A percentile compares a stretch with the other conserved stretches of the same genome.
Evolutionary conservation across 1,284 basidiomycete genomes (phyloP).

Genomic region (Stygiomarasmius scandens): DNA sequence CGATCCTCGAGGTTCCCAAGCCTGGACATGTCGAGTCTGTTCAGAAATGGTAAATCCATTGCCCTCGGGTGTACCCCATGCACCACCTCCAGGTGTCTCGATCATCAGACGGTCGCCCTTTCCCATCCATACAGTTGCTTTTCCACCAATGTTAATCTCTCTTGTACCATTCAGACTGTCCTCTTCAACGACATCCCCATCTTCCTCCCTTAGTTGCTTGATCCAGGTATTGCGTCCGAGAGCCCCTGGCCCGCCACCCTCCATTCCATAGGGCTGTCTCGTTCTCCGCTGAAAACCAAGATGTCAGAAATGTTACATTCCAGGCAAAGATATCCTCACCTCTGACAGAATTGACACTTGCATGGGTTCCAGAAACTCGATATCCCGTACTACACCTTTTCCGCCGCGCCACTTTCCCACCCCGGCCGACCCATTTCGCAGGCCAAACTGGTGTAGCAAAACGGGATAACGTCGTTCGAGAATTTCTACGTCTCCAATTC

Average conservation of each 20-base stretch:
- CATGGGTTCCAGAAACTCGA: conserved; percentile 86
- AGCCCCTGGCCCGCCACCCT: conserved; percentile 79
- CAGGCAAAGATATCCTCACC: conserved; percentile 45
- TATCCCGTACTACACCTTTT: conserved; percentile 85
- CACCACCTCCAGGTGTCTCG: conserved; percentile 93
- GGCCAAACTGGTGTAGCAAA: conserved; percentile 80
- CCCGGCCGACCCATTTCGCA: conserved; percentile 80
- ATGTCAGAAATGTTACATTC: conserved; percentile 11
- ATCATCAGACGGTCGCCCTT: conserved; percentile 82
- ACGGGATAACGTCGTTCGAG: conserved; percentile 91
- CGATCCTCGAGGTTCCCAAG: conserved; percentile 77
- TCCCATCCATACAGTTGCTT: conserved; percentile 87
- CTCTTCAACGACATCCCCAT: conserved; percentile 61
- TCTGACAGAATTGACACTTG: conserved; percentile 89
- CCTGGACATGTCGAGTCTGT: conserved; percentile 37
- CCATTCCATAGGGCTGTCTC: conserved; percentile 87
- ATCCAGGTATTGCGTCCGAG: conserved; percentile 91
- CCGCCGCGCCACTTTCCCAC: conserved; percentile 81
- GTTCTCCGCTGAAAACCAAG: conserved; percentile 68
- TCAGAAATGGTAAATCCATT: conserved; percentile 29
- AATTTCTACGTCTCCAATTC: conserved; percentile 92
- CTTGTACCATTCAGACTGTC: conserved; percentile 42
- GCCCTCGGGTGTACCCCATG: conserved; percentile 68
- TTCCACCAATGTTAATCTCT: conserved; percentile 89
- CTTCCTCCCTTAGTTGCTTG: conserved; percentile 71